A percentile compares a stretch with the other conserved stretches of the same genome.
Evolutionary conservation across 2,329 filamentous ascomycete genomes (phyloP).

Genomic region (Shiraia sp.): DNA sequence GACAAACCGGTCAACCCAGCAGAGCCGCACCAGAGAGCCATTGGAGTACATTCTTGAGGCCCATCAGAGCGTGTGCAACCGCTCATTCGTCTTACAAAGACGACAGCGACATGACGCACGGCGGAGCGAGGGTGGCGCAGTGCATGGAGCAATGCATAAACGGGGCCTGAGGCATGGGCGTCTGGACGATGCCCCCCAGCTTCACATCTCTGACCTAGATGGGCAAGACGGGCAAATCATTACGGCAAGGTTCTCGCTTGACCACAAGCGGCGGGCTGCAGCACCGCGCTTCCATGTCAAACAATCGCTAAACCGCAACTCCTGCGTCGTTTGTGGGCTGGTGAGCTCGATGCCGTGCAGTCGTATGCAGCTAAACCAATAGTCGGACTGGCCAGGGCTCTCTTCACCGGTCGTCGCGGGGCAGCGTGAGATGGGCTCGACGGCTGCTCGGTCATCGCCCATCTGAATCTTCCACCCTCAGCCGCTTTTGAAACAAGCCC

Average conservation of each 20-base stretch:
- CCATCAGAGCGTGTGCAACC: constrained; percentile 19
- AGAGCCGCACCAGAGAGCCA: constrained; percentile 37
- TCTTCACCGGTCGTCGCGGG: constrained; percentile 44
- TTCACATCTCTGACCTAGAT: constrained; percentile 1
- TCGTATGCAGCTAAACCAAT: constrained; percentile 39
- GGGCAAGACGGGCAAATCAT: background rate
- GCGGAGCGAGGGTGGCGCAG: constrained; percentile 41
- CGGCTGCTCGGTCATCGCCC: constrained; percentile 24
- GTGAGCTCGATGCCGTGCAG: constrained; percentile 36
- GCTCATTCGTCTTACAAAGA: constrained; percentile 20
- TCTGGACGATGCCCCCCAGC: background rate
- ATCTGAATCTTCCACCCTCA: constrained; percentile 30
- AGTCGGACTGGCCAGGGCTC: constrained; percentile 29
- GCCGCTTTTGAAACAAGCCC: constrained; percentile 25
- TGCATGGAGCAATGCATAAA: constrained; percentile 23
- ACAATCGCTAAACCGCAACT: constrained; percentile 24
- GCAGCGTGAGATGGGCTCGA: constrained; percentile 34
- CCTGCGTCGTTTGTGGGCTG: constrained; percentile 30
- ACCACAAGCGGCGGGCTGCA: constrained; percentile 11
- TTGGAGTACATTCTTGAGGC: constrained; percentile 12
- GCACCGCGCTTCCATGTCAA: constrained; percentile 15
- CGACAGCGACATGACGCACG: constrained; percentile 22
- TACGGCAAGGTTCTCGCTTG: constrained; percentile 4
- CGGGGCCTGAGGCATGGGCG: constrained; percentile 26
- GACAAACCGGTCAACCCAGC: constrained; percentile 36